phyloP scores from a whole-genome alignment of 2,329 filamentous ascomycete genomes.

The Emmonsia crescens region DNA sequence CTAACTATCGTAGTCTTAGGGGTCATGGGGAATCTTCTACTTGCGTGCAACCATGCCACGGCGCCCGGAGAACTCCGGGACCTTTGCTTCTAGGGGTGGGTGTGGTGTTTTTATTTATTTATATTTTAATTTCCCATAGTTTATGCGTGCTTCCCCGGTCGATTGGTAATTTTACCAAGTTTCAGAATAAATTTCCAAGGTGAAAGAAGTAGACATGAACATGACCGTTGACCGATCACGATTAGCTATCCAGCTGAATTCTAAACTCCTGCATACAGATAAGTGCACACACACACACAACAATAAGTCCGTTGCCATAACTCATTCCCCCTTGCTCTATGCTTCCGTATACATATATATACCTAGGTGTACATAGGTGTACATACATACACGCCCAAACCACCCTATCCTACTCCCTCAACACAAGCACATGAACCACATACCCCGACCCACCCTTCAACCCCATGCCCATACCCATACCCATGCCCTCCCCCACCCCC shows the following conservation, averaged over 20 bases:
- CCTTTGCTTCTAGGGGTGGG: not conserved
- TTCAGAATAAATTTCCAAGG: not conserved
- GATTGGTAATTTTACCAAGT: not conserved
- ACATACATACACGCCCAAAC: not conserved
- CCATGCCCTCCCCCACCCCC: constrained; percentile 52
- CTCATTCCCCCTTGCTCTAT: not conserved
- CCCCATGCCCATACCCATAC: constrained; percentile 35
- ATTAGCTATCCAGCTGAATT: no score
- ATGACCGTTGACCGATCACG: no score
- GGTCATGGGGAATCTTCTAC: not conserved
- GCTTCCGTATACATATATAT: not conserved
- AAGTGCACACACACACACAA: no score
- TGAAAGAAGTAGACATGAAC: no score
- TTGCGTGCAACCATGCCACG: not conserved
- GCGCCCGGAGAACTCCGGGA: not conserved
- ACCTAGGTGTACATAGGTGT: not conserved
- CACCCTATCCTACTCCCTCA: constrained; percentile 29
- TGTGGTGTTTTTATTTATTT: no score
- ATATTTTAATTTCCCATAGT: no score
- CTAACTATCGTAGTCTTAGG: not conserved
- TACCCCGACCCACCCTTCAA: constrained; percentile 61
- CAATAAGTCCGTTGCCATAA: not conserved
- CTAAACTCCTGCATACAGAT: no score
- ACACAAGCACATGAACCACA: constrained; percentile 66
- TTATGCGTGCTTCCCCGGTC: no score